phyloP scores from a whole-genome alignment of 805 yeast genomes.

The Starmerella roubikii region DNA sequence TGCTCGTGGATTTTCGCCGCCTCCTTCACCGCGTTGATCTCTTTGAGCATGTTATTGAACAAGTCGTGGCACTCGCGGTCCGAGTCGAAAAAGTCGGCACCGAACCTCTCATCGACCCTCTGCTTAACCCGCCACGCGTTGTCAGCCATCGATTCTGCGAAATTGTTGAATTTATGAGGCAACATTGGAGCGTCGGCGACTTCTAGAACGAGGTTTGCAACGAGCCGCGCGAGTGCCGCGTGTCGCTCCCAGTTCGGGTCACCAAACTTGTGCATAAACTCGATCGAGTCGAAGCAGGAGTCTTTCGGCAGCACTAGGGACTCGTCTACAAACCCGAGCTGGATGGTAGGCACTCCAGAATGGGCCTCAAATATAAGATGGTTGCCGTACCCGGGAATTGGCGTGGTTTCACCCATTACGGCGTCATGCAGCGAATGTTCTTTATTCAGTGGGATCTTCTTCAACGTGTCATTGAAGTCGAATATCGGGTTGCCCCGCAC shows the following conservation, averaged over 20 bases:
- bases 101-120: slow-evolving; percentile 6
- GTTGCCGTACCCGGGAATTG: slow-evolving; percentile 34
- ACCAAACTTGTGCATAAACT: slow-evolving; percentile 36
- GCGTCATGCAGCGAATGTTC: slow-evolving; percentile 16
- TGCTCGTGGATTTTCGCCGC: slow-evolving; percentile 37
- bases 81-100: slow-evolving; percentile 22
- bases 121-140: slow-evolving; percentile 36
- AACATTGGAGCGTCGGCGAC: slow-evolving; percentile 64
- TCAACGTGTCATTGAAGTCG: slow-evolving; percentile 35
- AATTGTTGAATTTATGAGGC: slow-evolving; percentile 46
- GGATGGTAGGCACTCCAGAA: slow-evolving; percentile 59
- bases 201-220: slow-evolving; percentile 41
- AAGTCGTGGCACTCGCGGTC: background rate
- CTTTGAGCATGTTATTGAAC: slow-evolving; percentile 1
- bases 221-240: slow-evolving; percentile 39
- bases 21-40: slow-evolving; percentile 30
- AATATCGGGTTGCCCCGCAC: slow-evolving; percentile 50
- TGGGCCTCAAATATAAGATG: slow-evolving; percentile 51
- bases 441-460: slow-evolving; percentile 24
- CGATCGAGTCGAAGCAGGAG: slow-evolving; percentile 54
- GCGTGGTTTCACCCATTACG: slow-evolving; percentile 4
- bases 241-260: slow-evolving; percentile 49
- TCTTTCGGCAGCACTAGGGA: slow-evolving; percentile 32
- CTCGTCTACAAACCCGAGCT: slow-evolving; percentile 36
- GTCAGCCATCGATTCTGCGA: slow-evolving; percentile 27